Evolutionary conservation across 495 filamentous ascomycete species (phyloP).

Genomic region (Parathielavia appendiculata): DNA sequence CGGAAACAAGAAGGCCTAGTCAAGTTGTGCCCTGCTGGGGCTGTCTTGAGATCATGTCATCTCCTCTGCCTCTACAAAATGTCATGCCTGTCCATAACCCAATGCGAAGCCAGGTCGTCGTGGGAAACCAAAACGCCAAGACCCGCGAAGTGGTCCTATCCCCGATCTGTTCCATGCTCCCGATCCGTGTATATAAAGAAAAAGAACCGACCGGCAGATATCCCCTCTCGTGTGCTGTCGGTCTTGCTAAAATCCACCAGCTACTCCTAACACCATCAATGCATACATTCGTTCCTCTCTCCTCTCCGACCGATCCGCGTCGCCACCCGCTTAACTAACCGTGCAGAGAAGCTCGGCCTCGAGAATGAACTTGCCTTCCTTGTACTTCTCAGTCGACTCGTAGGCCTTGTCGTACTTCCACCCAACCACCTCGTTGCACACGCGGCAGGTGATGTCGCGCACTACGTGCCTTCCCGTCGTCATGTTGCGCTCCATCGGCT

Average conservation of each 20-base stretch:
- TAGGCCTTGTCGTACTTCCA: slow-evolving; percentile 99
- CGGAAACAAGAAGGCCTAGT: too few relatives aligned
- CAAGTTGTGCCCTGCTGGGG: too few relatives aligned
- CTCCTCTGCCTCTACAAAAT: not conserved
- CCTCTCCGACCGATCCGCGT: not conserved
- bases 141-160: not conserved
- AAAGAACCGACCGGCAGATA: not conserved
- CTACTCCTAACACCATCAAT: too few relatives aligned
- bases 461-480: slow-evolving; percentile 95
- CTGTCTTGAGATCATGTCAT: not conserved
- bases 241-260: too few relatives aligned
- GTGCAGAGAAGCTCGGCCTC: slow-evolving; percentile 86
- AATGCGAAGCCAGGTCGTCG: not conserved
- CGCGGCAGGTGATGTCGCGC: slow-evolving; percentile 80
- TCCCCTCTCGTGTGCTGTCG: not conserved
- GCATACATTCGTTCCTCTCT: not conserved
- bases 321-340: slow-evolving; percentile 37
- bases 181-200: not conserved
- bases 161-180: not conserved
- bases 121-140: not conserved
- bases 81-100: not conserved
- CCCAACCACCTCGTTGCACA: slow-evolving; percentile 87
- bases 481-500: slow-evolving; percentile 91
- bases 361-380: slow-evolving; percentile 96
- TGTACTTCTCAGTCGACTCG: slow-evolving; percentile 90